Conservation (phyloP, 2,329 filamentous ascomycete species). For the Penicillium expansum region DNA sequence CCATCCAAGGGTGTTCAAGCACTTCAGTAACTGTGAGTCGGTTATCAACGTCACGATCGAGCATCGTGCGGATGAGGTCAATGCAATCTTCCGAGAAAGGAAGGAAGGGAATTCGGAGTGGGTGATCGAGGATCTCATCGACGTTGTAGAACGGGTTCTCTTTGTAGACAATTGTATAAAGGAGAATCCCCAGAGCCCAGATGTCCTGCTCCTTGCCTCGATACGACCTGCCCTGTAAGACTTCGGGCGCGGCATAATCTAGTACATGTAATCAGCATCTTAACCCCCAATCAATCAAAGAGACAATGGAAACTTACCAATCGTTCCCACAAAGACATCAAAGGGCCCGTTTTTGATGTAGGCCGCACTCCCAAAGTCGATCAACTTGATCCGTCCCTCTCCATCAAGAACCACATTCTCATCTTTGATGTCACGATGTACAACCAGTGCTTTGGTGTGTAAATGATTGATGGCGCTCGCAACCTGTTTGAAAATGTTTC, state of each 20-base stretch:
- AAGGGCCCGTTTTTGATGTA: constrained; percentile 99
- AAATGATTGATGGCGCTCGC: constrained; percentile 85
- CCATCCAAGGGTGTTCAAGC: constrained; percentile 78
- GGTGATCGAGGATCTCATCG: constrained; percentile 98
- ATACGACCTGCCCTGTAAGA: constrained; percentile 87
- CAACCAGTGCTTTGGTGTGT: constrained; percentile 84
- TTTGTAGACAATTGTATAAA: constrained; percentile 99
- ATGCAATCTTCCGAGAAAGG: constrained; percentile 77
- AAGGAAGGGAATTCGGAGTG: constrained; percentile 76
- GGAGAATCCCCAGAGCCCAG: constrained; percentile 92
- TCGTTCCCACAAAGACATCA: constrained; percentile 97
- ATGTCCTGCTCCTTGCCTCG: constrained; percentile 96
- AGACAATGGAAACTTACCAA: constrained; percentile 62
- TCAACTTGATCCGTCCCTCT: constrained; percentile 92
- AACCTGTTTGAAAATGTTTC: constrained; percentile 93
- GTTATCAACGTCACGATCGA: constrained; percentile 81
- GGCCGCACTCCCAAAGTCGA: constrained; percentile 95
- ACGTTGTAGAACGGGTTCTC: constrained; percentile 99
- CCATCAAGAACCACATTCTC: constrained; percentile 97
- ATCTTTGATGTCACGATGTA: constrained; percentile 98
- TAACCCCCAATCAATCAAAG: background rate
- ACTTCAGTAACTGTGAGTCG: constrained; percentile 86
- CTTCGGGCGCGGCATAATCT: constrained; percentile 99
- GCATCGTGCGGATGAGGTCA: constrained; percentile 85
- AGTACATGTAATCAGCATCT: background rate